A percentile compares a stretch with the other conserved stretches of the same genome.
Evolutionary conservation across 176 grass and related monocot genomes (phyloP).

Genomic region (Oryza australiensis): DNA sequence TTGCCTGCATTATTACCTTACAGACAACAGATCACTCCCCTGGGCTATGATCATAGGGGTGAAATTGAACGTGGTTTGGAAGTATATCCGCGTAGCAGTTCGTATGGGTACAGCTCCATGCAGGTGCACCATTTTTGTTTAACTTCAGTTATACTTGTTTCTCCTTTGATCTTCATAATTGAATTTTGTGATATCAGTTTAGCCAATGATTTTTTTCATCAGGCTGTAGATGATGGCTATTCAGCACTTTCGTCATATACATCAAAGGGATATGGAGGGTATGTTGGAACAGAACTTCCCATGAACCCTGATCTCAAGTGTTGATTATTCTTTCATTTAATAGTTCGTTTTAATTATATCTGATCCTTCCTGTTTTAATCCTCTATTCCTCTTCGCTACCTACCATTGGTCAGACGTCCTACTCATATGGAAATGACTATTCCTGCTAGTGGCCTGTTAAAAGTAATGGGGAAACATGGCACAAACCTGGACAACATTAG

Average conservation of each 20-base stretch:
- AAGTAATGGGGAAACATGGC: conserved; percentile 94
- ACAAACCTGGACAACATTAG: conserved; percentile 93
- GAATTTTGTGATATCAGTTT: neutral
- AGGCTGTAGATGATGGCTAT: conserved; percentile 70
- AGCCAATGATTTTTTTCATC: conserved; percentile 19
- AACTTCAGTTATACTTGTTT: neutral
- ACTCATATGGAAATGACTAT: conserved; percentile 74
- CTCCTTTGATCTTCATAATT: conserved; percentile 15
- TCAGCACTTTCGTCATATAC: conserved; percentile 58
- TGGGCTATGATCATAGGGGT: conserved; percentile 67
- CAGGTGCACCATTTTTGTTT: conserved; percentile 54
- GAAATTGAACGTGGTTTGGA: conserved; percentile 63
- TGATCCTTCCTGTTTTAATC: conserved; percentile 27
- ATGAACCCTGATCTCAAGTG: conserved; percentile 4
- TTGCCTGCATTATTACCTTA: conserved; percentile 59
- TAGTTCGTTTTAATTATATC: conserved; percentile 4
- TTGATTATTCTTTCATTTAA: neutral
- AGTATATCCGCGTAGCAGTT: conserved; percentile 49
- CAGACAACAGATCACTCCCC: conserved; percentile 43
- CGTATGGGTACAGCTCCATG: conserved; percentile 73
- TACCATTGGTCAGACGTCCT: conserved; percentile 34
- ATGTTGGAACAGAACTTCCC: conserved; percentile 35
- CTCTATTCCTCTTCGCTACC: conserved; percentile 27
- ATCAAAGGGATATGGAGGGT: conserved; percentile 73
- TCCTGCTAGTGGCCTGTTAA: conserved; percentile 67